phyloP scores from a whole-genome alignment of 805 yeast genomes.

The Grigorovia humatica region DNA sequence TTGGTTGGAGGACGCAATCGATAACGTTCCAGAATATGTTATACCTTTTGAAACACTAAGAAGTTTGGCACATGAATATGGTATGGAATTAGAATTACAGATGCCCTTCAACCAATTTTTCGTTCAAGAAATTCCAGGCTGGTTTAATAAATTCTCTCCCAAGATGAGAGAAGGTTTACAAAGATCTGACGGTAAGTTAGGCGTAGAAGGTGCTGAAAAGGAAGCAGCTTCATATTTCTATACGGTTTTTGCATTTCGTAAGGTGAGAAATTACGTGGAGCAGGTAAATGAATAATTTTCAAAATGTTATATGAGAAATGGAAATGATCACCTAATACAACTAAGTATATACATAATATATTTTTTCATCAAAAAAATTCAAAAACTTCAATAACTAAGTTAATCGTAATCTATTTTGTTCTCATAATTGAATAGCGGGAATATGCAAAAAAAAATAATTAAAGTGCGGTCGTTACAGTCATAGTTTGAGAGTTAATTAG shows the following conservation, averaged over 20 bases:
- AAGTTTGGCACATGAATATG: slow-evolving; percentile 74
- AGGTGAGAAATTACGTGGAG: slow-evolving; percentile 29
- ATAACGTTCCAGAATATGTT: slow-evolving; percentile 91
- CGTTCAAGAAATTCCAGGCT: slow-evolving; percentile 63
- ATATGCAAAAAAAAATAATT: slow-evolving; percentile 6
- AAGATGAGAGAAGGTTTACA: slow-evolving; percentile 58
- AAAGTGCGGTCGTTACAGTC: slow-evolving; percentile 91
- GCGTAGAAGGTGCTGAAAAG: slow-evolving; percentile 80
- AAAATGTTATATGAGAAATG: background rate
- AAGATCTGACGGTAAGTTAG: slow-evolving; percentile 69
- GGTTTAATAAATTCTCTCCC: slow-evolving; percentile 48
- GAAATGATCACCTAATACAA: background rate
- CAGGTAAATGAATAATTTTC: background rate
- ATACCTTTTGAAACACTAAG: slow-evolving; percentile 88
- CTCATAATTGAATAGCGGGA: background rate
- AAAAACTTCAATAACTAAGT: background rate
- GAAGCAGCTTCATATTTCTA: slow-evolving; percentile 85
- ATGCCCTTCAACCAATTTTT: slow-evolving; percentile 76
- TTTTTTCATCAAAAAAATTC: too few relatives aligned
- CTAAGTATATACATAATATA: too few relatives aligned
- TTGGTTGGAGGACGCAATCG: slow-evolving; percentile 84
- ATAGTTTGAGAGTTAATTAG: slow-evolving; percentile 85
- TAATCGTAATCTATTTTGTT: too few relatives aligned
- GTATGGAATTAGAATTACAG: slow-evolving; percentile 58
- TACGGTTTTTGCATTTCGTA: slow-evolving; percentile 73